A percentile compares a stretch with the other conserved stretches of the same genome.
Conservation (phyloP, 116 monocot genomes). For the Phalaenopsis hybrid region DNA sequence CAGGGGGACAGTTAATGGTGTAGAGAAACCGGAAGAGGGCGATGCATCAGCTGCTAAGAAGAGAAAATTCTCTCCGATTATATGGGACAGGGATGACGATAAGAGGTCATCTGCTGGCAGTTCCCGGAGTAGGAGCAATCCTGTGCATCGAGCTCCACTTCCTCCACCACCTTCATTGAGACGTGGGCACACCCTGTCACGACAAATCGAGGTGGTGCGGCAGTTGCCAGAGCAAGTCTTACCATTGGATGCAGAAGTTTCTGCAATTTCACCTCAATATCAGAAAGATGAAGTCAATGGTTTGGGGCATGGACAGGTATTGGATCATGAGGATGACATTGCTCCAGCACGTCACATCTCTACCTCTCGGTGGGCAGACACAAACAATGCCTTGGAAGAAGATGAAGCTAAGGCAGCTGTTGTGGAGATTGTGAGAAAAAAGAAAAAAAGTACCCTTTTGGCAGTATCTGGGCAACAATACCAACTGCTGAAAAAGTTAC, state of each 20-base stretch:
- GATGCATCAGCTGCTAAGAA: constrained; percentile 6
- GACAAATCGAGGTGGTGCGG: background rate
- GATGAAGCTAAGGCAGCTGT: constrained; percentile 23
- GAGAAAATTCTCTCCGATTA: constrained; percentile 55
- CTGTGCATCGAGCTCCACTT: constrained; percentile 7
- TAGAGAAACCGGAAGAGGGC: constrained; percentile 10
- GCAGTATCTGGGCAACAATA: background rate
- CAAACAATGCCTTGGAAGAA: constrained; percentile 32
- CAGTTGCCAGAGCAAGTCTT: constrained; percentile 4
- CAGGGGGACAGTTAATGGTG: background rate
- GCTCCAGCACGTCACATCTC: constrained; percentile 47
- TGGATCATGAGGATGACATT: constrained; percentile 40
- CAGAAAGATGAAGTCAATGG: constrained; percentile 3
- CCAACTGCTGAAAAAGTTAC: constrained; percentile 21
- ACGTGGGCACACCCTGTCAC: constrained; percentile 15
- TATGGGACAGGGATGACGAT: constrained; percentile 37
- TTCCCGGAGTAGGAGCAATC: constrained; percentile 1
- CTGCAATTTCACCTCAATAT: constrained; percentile 11
- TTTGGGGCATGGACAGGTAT: constrained; percentile 25
- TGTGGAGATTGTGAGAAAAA: constrained; percentile 20
- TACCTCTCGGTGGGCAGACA: constrained; percentile 80
- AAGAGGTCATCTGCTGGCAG: constrained; percentile 6
- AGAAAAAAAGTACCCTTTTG: constrained; percentile 27
- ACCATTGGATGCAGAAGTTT: background rate
- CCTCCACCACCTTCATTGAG: constrained; percentile 49